Conservation (phyloP, 345 rosid species). For the Sonneratia caseolaris region DNA sequence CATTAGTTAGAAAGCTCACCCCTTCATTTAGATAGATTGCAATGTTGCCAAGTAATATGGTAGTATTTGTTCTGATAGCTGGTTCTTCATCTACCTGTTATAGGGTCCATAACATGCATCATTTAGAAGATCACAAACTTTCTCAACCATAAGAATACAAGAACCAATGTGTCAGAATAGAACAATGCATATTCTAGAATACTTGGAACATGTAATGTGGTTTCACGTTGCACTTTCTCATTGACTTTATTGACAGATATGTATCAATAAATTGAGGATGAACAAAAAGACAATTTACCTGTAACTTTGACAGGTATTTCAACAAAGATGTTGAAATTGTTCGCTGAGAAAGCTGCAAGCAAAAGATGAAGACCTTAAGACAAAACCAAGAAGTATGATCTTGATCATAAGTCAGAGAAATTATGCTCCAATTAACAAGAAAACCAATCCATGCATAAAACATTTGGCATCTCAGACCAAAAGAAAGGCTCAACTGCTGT, state of each 20-base stretch:
- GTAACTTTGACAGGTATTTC: constrained; percentile 90
- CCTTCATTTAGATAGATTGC: constrained; percentile 86
- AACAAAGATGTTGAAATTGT: constrained; percentile 83
- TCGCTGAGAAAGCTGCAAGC: constrained; percentile 88
- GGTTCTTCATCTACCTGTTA: constrained; percentile 96
- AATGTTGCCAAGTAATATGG: constrained; percentile 94
- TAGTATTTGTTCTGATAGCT: constrained; percentile 95
- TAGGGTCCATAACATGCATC: not conserved
- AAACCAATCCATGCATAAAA: too few relatives aligned
- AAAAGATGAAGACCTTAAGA: constrained; percentile 17
- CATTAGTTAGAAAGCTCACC: constrained; percentile 27
- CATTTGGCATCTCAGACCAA: too few relatives aligned
- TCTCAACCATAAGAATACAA: constrained; percentile 3
- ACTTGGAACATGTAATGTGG: not conserved
- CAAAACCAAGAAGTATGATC: not conserved
- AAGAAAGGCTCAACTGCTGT: too few relatives aligned
- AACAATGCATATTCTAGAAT: not conserved
- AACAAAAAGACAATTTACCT: constrained; percentile 36
- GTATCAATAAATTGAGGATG: not conserved
- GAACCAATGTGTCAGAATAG: not conserved
- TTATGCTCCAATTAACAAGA: not conserved
- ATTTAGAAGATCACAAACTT: not conserved
- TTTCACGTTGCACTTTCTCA: not conserved
- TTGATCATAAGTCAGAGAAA: not conserved
- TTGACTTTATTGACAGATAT: not conserved